Evolutionary conservation across 495 filamentous ascomycete species (phyloP).

Genomic region (Parmelia sp.): DNA sequence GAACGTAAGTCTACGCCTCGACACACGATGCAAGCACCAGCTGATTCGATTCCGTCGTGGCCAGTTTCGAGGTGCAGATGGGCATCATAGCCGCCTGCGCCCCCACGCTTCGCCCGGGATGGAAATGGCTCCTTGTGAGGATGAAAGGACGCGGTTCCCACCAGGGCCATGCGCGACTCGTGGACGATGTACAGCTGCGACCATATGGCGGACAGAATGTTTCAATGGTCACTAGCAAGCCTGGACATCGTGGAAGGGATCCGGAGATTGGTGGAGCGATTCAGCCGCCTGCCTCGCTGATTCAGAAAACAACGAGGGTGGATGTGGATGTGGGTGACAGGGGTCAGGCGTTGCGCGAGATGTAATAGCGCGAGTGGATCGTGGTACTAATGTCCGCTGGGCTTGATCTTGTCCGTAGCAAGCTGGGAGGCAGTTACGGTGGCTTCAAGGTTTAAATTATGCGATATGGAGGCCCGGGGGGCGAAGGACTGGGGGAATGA

Average conservation of each 20-base stretch:
- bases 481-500: too few relatives aligned
- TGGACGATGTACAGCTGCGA: slow-evolving; percentile 3
- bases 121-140: slow-evolving; percentile 4
- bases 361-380: background rate
- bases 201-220: slow-evolving; percentile 1
- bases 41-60: background rate
- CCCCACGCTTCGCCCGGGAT: slow-evolving; percentile 8
- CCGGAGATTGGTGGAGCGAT: background rate
- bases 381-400: background rate
- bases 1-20: slow-evolving; percentile 1
- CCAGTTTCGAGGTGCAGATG: slow-evolving; percentile 14
- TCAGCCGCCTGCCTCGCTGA: background rate
- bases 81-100: slow-evolving; percentile 14
- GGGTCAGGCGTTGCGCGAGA: background rate
- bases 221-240: slow-evolving; percentile 12
- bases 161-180: slow-evolving; percentile 7
- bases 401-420: too few relatives aligned
- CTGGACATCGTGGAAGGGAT: background rate
- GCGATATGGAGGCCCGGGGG: too few relatives aligned
- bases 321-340: slow-evolving; percentile 4
- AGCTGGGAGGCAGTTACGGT: too few relatives aligned
- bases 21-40: background rate
- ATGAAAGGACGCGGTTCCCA: background rate
- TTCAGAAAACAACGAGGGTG: slow-evolving; percentile 3
- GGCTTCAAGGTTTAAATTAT: too few relatives aligned